Base-by-base conservation (phyloP, 192 early-diverging fungal species). In the Dispira parvispora region DNA sequence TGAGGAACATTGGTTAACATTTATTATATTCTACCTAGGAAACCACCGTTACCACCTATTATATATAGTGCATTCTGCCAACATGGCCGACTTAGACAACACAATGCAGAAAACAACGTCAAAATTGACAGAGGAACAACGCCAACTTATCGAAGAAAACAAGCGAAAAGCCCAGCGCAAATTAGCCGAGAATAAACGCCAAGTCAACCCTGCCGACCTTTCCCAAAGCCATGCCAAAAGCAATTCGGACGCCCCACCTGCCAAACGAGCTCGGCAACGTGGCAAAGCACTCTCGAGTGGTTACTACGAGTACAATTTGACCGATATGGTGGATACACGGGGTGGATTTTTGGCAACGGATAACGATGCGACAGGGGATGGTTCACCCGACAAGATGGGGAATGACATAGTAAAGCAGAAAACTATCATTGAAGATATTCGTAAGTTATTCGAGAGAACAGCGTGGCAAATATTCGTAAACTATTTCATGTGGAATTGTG, bases 281-380 rank as follows among this genome's bases (percentile, higher is more conserved):
- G 56, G 38, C 8, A 67, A 54, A 65, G 0, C 66, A 58, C 53
- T 84, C 69, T 65, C 70, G 13, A 63, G 55, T 3, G 64, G 68
- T 27, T 78, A 75, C 70, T 78, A 73, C 78, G 95, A 98, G 50
- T 98, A 89, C 78, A 86, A 98, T 67, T 73, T 95, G 23, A 81
- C 78, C 45, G 83, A 81, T 13, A 89, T 93, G 84, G 80, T 80
- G 42, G 90, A 98, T 69, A 85, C 87, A 14, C 77, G 77, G 32
- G 95, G 88, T 10, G 95, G 95, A 27, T 98, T 92, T 70, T 67
- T 98, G 32, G 32, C 32, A 6, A 6, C 6, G 6, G 32, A 38
- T 38, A 38, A 38, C 6, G 32, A 38, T 38, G 6, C 32, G 32
- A 1, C 32, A 38, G 32, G 32, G 6, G 32, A 38, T 38, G 6